Evolutionary conservation across 2,329 filamentous ascomycete genomes (phyloP), one percentile per base, ranked within the genome.

Genomic region (Chaetomiaceae sp.): DNA sequence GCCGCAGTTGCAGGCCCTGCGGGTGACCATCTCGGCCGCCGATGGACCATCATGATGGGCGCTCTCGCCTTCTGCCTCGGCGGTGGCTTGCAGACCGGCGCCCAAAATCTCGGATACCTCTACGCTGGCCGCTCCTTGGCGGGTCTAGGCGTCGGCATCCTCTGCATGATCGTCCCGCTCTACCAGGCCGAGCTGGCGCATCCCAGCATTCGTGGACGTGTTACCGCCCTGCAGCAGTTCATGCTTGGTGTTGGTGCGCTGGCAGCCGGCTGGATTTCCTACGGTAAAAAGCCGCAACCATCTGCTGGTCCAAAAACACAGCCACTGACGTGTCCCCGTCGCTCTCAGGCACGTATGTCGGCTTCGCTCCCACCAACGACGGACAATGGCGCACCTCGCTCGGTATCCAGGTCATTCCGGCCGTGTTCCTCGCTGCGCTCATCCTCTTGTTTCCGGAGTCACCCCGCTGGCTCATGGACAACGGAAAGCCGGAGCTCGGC

Each of bases 181-280:
- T 91, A 89, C 61, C 86, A 90, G 61, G 85, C 84, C 18, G 87
- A 93, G 59, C 74, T 91, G 19, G 81, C 83, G 3, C 87, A 91
- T 61, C 87, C 87, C 1, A 76, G 75, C 48, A 91, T 91, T 58
- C 78, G 87, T 62, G 87, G 86, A 11, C 72, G 81, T 52, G 76
- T 93, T 26, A 89, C 85, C 0, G 77, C 80, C 24, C 70, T 91
- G 3, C 86, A 90, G 62, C 86, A 90, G 58, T 89, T 90, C 60
- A 90, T 90, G 85, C 63, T 91, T 42, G 86, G 86, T 1, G 76
- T 91, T 22, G 87, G 87, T 47, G 71, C 84, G 14, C 74, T 93
- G 2, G 67, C 81, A 14, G 86, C 87, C 0, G 74, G 80, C 0
- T 89, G 86, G 85, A 79, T 86, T 38, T 81, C 79, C 0, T 91